Evolutionary conservation across 495 filamentous ascomycete genomes (phyloP).

Genomic region (Lophiostoma macrostomum): DNA sequence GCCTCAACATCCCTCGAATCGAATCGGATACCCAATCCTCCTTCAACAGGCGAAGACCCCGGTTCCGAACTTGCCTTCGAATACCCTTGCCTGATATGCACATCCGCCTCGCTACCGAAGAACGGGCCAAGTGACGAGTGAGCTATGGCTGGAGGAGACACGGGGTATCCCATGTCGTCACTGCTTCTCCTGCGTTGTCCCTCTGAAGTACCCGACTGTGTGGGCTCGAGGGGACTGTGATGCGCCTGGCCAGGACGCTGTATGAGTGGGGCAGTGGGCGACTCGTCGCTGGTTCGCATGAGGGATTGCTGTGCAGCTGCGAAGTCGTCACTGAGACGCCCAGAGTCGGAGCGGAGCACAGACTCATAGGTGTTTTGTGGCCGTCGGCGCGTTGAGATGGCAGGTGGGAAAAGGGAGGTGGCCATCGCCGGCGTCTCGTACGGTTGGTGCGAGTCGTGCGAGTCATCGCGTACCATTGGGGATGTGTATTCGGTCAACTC

Average conservation of each 20-base stretch:
- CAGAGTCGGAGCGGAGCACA: too few relatives aligned
- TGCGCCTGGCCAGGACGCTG: background rate
- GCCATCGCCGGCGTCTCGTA: conserved; percentile 1
- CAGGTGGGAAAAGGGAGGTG: background rate
- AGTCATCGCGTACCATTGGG: background rate
- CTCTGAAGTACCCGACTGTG: background rate
- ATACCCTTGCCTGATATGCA: background rate
- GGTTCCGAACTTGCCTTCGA: background rate
- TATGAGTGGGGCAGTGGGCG: background rate
- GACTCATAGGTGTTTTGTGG: background rate
- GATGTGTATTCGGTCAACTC: conserved; percentile 1
- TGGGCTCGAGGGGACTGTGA: background rate
- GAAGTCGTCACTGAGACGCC: too few relatives aligned
- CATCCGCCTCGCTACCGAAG: background rate
- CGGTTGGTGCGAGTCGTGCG: too few relatives aligned
- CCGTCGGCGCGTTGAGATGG: background rate
- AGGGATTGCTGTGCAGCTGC: background rate
- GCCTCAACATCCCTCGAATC: background rate
- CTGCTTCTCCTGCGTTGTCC: background rate
- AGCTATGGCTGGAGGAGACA: background rate
- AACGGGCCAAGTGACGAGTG: background rate
- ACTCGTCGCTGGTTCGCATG: background rate
- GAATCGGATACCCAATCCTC: background rate
- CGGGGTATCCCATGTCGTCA: background rate
- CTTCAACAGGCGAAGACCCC: background rate